Base-by-base conservation (phyloP, 768 basidiomycete genomes). In the Suillus paluster region DNA sequence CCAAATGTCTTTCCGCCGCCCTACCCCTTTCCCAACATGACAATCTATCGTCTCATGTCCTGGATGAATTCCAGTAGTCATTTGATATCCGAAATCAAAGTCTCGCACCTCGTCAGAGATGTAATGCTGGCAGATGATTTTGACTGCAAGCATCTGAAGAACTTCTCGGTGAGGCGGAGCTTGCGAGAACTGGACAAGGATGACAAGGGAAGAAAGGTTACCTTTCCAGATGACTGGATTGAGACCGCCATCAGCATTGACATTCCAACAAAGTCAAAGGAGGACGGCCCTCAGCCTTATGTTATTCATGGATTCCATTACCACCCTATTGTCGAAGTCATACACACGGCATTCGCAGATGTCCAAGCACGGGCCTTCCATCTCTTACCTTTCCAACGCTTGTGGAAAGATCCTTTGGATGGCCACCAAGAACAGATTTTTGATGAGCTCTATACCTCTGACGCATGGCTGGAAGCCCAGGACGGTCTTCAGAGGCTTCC, bases 381-480 rank as follows among this genome's bases (percentile, higher is more conserved):
- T 58, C 63, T 68, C 19, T 63, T 52, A 0, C 73, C 71, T 0
- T 30, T 30, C 30, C 30, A 30, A 30, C 30, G 30, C 30, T 30
- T 30, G 30, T 30, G 30, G 30, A 30, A 6, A 30, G 30, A 30
- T 30, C 30, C 30, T 30, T 30, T 30, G 30, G 30, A 30, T 6
- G 30, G 30, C 30, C 30, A 30, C 30, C 30, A 30, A 30, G 30
- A 30, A 30, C 30, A 6, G 4, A 30, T 30, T 30, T 72, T 70
- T 66, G 68, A 70, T 39, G 66, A 74, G 21, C 44, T 72, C 2
- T 74, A 71, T 53, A 67, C 66, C 0, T 72, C 72, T 0, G 63
- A 69, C 34, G 64, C 67, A 1, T 71, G 70, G 61, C 62, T 66
- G 3, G 30, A 48, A 1, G 70, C 67, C 11, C 68, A 73, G 17